Conservation (phyloP, 106 monocot species). For the Dendrobium officinale region DNA sequence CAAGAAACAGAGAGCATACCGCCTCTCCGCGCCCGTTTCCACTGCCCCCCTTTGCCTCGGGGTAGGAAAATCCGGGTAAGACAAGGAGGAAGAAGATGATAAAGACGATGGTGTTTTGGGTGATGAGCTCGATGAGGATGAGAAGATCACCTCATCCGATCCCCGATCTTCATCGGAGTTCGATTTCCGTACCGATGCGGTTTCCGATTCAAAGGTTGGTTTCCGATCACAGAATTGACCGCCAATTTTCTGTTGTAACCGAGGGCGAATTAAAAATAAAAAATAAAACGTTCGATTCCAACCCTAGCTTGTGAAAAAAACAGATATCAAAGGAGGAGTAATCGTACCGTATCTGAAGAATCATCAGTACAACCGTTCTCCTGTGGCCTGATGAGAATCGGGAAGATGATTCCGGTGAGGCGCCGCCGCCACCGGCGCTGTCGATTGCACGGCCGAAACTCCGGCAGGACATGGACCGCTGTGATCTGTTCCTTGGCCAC, state of each 20-base stretch:
- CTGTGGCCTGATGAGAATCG: not conserved
- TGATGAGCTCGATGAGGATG: conserved; percentile 5
- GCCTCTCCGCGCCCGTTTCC: not conserved
- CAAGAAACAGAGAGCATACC: conserved; percentile 4
- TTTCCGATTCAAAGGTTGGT: no score
- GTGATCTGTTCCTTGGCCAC: not conserved
- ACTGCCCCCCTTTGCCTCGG: not conserved
- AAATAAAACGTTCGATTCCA: not conserved
- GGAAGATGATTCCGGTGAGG: not conserved
- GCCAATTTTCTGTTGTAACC: not conserved
- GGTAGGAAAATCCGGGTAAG: not conserved
- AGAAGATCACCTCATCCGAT: not conserved
- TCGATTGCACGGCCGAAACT: not conserved
- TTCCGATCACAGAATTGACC: not conserved
- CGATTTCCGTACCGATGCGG: not conserved
- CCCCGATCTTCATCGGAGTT: not conserved
- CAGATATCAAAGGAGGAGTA: not conserved
- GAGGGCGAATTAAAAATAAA: not conserved
- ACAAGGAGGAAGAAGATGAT: not conserved
- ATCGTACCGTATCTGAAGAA: not conserved
- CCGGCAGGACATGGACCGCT: not conserved
- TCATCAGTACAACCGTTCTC: not conserved
- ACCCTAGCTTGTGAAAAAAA: not conserved
- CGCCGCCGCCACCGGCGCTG: not conserved
- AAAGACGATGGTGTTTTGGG: conserved; percentile 1